Base-by-base conservation (phyloP, 805 yeast genomes). In the Monosporozyma aerobia region DNA sequence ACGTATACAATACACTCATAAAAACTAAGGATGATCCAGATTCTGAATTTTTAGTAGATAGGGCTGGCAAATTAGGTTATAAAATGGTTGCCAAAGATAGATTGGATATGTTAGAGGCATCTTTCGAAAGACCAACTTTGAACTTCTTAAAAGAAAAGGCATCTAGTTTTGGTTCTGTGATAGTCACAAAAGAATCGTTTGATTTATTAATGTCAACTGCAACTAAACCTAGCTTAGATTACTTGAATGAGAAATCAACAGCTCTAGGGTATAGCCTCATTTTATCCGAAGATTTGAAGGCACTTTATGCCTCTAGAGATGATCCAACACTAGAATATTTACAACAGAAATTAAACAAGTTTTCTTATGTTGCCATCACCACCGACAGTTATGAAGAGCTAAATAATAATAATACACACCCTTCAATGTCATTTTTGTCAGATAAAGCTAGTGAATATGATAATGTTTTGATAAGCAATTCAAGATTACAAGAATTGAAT, bases 221-320 rank as follows among this genome's bases (percentile, higher is more conserved):
- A 13, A 35, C 40, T 5, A 46, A 51, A 3, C 59, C 59, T 5
- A 30, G 52, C 5, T 48, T 48, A 33, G 52, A 49, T 6, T 55
- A 52, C 25, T 49, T 59, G 29, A 41, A 44, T 10, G 54, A 50
- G 11, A 58, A 57, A 45, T 60, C 60, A 7, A 23, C 48, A 5
- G 16, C 7, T 5, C 19, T 32, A 13, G 25, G 33, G 9, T 35
- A 46, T 10, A 33, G 16, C n/a, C n/a, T 46, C 13, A 46, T 46
- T 32, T 10, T 29, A 14, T 11, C 7, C 13, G 41, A 35, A 10
- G 49, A 32, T 4, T 32, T 47, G 29, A 22, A 5, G 25, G 5
- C 16, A 13, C 30, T 43, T 8, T 7, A 43, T 3, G 5, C 45
- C n/a, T 23, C 39, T 7, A 22, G 27, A 29, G 27, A 35, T 33